phyloP scores from a whole-genome alignment of 805 yeast genomes.

The Candida argentea region DNA sequence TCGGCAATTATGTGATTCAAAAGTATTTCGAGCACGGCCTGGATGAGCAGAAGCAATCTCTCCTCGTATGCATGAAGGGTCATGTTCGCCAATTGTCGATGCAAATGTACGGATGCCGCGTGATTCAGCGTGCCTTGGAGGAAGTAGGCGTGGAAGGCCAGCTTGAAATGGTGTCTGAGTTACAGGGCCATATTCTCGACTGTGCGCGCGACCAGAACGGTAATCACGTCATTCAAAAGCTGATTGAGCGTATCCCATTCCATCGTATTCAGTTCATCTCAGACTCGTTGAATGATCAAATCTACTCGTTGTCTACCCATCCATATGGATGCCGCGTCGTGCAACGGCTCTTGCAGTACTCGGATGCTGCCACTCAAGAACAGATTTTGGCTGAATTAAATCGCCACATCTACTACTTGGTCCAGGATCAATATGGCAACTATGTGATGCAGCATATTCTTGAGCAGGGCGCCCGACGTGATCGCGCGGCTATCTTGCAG shows the following conservation, averaged over 20 bases:
- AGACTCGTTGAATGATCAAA: conserved; percentile 56
- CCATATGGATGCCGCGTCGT: conserved; percentile 97
- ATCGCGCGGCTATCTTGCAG: conserved; percentile 51
- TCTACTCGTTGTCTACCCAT: conserved; percentile 83
- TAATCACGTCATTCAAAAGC: conserved; percentile 93
- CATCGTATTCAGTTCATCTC: conserved; percentile 60
- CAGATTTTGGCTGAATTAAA: conserved; percentile 63
- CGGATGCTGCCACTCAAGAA: conserved; percentile 53
- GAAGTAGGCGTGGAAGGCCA: conserved; percentile 56
- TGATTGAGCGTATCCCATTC: conserved; percentile 79
- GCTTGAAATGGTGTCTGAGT: conserved; percentile 57
- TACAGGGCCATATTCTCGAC: conserved; percentile 51
- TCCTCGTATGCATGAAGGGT: conserved; percentile 65
- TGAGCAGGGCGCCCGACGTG: conserved; percentile 63
- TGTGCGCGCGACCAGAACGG: conserved; percentile 87
- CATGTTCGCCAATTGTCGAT: conserved; percentile 66
- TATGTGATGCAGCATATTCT: conserved; percentile 94
- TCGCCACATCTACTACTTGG: conserved; percentile 60
- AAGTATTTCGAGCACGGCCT: conserved; percentile 83
- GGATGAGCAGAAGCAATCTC: conserved; percentile 52
- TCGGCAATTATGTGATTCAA: conserved; percentile 95
- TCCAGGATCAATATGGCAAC: conserved; percentile 96
- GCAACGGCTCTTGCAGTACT: conserved; percentile 81
- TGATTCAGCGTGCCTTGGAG: conserved; percentile 88
- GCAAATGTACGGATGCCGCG: conserved; percentile 98